These are phyloP conservation scores for Chimonanthus salicifolius DNA, from an alignment of 164 flowering plant species.

Conservation along the genomic window DNA sequence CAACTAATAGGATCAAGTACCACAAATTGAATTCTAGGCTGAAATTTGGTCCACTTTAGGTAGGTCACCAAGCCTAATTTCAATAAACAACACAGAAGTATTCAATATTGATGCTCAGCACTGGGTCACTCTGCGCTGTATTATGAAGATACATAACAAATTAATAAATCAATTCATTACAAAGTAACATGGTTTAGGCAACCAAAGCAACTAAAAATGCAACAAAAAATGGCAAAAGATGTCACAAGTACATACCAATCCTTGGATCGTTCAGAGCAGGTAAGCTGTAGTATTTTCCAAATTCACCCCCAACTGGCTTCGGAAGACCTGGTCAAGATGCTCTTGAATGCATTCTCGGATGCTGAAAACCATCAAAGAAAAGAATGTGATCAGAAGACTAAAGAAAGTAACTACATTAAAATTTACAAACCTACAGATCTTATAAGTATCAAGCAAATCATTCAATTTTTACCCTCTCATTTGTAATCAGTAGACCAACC, in stretches of 20 bases:
- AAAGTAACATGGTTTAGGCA: not conserved
- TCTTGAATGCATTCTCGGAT: constrained; percentile 64
- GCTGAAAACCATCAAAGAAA: constrained; percentile 38
- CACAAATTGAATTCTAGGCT: too few species aligned
- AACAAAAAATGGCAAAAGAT: not conserved
- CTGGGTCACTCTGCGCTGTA: too few species aligned
- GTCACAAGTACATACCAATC: constrained; percentile 43
- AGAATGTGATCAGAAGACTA: not conserved
- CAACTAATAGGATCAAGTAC: too few species aligned
- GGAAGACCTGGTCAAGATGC: constrained; percentile 69
- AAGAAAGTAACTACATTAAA: not conserved
- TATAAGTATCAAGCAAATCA: too few species aligned
- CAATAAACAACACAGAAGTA: not conserved
- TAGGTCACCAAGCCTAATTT: too few species aligned
- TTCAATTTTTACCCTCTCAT: too few species aligned
- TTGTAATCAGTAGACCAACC: too few species aligned
- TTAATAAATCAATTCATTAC: not conserved
- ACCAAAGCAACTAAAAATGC: not conserved
- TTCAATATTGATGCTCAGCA: not conserved
- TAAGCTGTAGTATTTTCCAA: constrained; percentile 80
- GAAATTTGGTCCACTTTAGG: too few species aligned
- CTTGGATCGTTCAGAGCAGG: constrained; percentile 86
- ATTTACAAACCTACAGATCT: too few species aligned
- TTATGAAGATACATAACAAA: not conserved
- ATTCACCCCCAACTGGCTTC: constrained; percentile 89